Base-by-base conservation (phyloP, 495 filamentous ascomycete species). In the Aspergillus saccharolyticus region DNA sequence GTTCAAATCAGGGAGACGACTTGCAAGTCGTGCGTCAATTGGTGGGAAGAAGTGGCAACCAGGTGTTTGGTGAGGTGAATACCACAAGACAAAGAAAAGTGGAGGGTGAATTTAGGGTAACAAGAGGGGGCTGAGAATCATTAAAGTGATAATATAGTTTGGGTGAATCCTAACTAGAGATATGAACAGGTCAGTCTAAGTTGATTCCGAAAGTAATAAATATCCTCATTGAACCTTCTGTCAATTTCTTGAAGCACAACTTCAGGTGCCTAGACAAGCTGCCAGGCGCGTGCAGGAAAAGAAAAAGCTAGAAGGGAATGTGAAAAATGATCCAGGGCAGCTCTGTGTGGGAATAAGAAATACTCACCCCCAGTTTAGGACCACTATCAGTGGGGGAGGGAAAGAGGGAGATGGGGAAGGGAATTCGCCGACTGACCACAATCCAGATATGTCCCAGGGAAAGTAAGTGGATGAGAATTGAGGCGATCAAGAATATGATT, bases 311-410 rank as follows among this genome's bases (percentile, higher is more conserved):
- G 22, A 20, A 42, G 18, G 18, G 20, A 44, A 33, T 39, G 33
- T 21, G 43, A 21, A 55, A 47, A 46, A 48, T 30, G 21, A 10
- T 20, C 14, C 19, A 39, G 7, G 15, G 47, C 22, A 28, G 20
- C 14, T 39, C 33, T 12, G 33, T 16, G 21, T 54, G 42, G 52
- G 52, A 54, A 54, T 54, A 14, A 28, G 19, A n/a, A 45, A 19
- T 30, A 55, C 44, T 58, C 57, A 64, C 55, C 48, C 33, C 58
- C 54, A 58, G 45, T 46, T 54, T 58, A 39, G 45, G 43, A 59
- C 50, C 56, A 65, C 58, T 47, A 44, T 50, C 55, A 25, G 56
- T 57, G 53, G 60, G 56, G 53, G 60, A 53, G 45, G 43, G 5
- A 2, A 12, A 12, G 33, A 12, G 12, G 33, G 33, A 12, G 12